phyloP scores from a whole-genome alignment of 768 basidiomycete species.

The Suillus cothurnatus region DNA sequence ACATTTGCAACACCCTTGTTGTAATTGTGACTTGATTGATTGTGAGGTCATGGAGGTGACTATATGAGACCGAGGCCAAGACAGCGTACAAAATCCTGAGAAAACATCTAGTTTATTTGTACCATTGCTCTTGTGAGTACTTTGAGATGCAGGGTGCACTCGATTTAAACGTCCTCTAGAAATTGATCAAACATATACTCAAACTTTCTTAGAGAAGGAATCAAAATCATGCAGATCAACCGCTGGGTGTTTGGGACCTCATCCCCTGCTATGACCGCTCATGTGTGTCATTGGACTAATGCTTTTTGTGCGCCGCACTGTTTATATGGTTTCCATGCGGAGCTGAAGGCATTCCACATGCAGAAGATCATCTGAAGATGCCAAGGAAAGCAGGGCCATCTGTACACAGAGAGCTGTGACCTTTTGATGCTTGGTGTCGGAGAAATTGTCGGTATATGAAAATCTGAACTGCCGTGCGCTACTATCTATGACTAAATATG shows the following conservation, averaged over 20 bases:
- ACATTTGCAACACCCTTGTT: neutral
- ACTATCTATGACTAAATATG: conserved; percentile 5
- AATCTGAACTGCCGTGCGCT: neutral
- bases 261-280: no score
- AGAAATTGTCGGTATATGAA: conserved; percentile 85
- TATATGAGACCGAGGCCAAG: neutral
- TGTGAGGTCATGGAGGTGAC: neutral
- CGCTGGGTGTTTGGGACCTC: no score
- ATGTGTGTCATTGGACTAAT: no score
- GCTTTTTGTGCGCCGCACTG: conserved; percentile 68
- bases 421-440: conserved; percentile 98
- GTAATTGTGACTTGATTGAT: neutral
- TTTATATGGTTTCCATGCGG: conserved; percentile 90
- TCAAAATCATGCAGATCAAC: no score
- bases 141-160: no score
- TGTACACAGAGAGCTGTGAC: conserved; percentile 95
- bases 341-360: conserved; percentile 98
- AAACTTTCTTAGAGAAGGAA: no score
- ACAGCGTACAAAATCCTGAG: neutral
- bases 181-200: no score
- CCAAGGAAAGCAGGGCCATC: conserved; percentile 49
- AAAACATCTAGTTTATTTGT: no score
- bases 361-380: no score
- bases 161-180: no score
- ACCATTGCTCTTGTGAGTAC: no score